Evolutionary conservation across 164 flowering plant genomes (phyloP).

Genomic region (Magnolia sinica): DNA sequence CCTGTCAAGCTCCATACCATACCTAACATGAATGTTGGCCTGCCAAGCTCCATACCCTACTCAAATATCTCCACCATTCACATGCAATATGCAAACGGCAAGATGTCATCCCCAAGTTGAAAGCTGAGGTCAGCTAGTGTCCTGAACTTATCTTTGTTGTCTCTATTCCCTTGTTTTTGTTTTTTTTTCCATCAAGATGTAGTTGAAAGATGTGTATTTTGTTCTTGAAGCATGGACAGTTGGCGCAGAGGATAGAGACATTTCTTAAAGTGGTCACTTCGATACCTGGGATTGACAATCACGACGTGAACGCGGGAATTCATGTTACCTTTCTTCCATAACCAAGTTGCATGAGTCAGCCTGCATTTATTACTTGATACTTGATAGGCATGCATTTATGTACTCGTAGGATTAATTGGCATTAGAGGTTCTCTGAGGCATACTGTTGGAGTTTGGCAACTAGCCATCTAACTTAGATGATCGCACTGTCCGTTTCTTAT

Average conservation of each 20-base stretch:
- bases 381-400: not conserved
- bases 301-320: conserved; percentile 83
- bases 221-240: conserved; percentile 49
- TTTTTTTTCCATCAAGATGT: not conserved
- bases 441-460: too few species aligned
- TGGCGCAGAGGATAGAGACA: conserved; percentile 63
- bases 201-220: conserved; percentile 17
- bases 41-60: not conserved
- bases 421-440: too few species aligned
- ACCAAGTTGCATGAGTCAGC: not conserved
- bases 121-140: conserved; percentile 59
- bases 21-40: too few species aligned
- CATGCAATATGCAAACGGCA: conserved; percentile 68
- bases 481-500: not conserved
- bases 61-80: conserved; percentile 3
- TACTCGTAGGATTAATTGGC: not conserved
- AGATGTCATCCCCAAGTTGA: conserved; percentile 57
- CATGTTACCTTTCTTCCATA: not conserved
- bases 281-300: conserved; percentile 74
- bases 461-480: too few species aligned
- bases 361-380: not conserved
- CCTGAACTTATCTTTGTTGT: conserved; percentile 1
- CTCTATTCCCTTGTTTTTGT: not conserved
- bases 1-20: too few species aligned
- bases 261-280: conserved; percentile 67